Evolutionary conservation across 345 rosid species (phyloP).

Genomic region (Heritiera fomes): DNA sequence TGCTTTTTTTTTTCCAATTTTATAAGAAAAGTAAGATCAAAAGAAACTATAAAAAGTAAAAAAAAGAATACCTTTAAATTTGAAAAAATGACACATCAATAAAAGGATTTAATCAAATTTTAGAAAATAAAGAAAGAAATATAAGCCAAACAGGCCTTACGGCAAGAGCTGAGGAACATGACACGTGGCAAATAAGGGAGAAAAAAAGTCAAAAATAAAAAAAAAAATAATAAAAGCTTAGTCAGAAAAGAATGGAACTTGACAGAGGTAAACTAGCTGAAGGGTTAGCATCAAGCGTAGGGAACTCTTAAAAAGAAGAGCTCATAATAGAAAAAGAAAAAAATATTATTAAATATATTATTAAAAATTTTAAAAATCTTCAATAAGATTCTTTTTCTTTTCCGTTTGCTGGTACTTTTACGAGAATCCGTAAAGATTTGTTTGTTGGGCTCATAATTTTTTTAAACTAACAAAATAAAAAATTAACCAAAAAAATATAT

Average conservation of each 20-base stretch:
- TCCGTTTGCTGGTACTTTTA: too few species aligned
- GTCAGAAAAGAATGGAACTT: not conserved
- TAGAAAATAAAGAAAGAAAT: not conserved
- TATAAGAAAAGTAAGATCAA: too few species aligned
- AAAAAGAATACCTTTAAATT: too few species aligned
- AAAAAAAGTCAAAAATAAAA: not conserved
- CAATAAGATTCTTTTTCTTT: too few species aligned
- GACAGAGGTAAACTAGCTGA: constrained; percentile 20
- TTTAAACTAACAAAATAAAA: too few species aligned
- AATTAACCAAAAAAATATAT: too few species aligned
- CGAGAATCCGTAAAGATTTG: too few species aligned
- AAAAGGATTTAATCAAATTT: too few species aligned
- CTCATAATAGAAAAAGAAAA: not conserved
- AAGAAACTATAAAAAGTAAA: too few species aligned
- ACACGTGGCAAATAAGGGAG: constrained; percentile 34
- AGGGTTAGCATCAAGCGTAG: constrained; percentile 8
- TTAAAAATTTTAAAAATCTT: not conserved
- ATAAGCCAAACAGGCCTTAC: constrained; percentile 46
- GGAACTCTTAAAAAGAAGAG: not conserved
- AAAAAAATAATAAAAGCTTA: not conserved
- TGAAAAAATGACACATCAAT: too few species aligned
- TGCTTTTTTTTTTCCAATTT: too few species aligned
- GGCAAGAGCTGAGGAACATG: not conserved
- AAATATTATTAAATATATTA: not conserved
- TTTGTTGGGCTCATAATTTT: too few species aligned